These are phyloP conservation scores for Piloderma croceum DNA, from an alignment of 768 basidiomycete species.

Conservation along the genomic window DNA sequence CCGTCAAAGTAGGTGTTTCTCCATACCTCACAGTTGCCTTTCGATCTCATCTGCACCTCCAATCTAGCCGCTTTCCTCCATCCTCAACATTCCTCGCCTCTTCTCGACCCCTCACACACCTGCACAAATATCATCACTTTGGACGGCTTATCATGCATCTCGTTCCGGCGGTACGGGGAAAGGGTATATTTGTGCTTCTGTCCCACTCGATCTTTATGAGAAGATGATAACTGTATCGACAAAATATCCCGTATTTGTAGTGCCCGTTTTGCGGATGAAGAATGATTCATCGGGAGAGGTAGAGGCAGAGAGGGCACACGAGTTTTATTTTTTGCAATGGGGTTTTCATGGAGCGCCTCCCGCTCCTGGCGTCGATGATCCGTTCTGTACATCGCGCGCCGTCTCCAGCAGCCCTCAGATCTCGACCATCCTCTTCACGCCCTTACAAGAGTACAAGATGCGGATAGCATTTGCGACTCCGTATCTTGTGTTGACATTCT, in stretches of 20 bases:
- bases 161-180: slow-evolving; percentile 76
- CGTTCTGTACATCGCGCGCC: slow-evolving; percentile 40
- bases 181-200: slow-evolving; percentile 78
- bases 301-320: slow-evolving; percentile 43
- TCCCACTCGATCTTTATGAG: slow-evolving; percentile 67
- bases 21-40: not conserved
- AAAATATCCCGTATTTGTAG: slow-evolving; percentile 71
- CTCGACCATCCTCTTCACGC: slow-evolving; percentile 86
- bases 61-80: slow-evolving; percentile 68
- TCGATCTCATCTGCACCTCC: slow-evolving; percentile 6
- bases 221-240: slow-evolving; percentile 60
- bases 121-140: slow-evolving; percentile 73
- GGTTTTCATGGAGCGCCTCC: slow-evolving; percentile 70
- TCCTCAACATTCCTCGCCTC: slow-evolving; percentile 73
- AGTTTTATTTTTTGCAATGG: slow-evolving; percentile 90
- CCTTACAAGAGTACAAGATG: slow-evolving; percentile 88
- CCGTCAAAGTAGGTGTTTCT: slow-evolving; percentile 48
- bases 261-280: slow-evolving; percentile 65
- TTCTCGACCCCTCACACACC: slow-evolving; percentile 62
- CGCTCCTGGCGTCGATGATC: slow-evolving; percentile 40
- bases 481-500: slow-evolving; percentile 84
- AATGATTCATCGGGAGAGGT: slow-evolving; percentile 26
- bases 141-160: slow-evolving; percentile 85
- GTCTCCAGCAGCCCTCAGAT: slow-evolving; percentile 39
- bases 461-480: slow-evolving; percentile 84